Conservation (phyloP, 768 basidiomycete species). For the Boletus tylopilopsis region DNA sequence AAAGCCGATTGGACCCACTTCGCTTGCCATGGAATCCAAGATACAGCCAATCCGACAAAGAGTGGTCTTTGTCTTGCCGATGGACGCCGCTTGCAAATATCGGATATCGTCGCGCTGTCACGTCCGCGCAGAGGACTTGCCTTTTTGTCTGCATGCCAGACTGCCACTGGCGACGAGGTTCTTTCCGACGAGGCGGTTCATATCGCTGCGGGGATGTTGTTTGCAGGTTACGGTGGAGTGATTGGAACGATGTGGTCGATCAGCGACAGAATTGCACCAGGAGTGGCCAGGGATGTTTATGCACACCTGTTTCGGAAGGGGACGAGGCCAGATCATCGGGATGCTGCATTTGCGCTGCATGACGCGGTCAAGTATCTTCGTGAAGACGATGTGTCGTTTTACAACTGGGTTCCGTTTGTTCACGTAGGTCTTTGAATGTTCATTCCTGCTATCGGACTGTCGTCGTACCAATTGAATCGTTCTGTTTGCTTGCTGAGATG, state of each 20-base stretch:
- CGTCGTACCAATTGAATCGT: no score
- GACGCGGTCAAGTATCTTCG: neutral
- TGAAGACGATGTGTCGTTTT: neutral
- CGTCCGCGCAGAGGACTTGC: neutral
- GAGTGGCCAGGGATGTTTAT: no score
- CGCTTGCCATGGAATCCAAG: no score
- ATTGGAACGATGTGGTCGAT: neutral
- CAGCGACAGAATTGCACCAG: neutral
- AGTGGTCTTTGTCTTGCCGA: no score
- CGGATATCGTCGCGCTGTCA: no score
- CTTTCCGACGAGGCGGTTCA: neutral
- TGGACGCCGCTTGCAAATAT: no score
- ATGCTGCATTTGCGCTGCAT: neutral
- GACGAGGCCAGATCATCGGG: neutral
- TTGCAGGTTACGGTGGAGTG: conserved; percentile 23
- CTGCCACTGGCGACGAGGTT: neutral
- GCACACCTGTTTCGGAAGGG: no score
- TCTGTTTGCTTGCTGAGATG: no score
- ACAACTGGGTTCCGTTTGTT: neutral
- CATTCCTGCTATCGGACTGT: no score
- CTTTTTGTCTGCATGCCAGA: neutral
- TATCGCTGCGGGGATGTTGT: conserved; percentile 27
- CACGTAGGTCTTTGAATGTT: neutral
- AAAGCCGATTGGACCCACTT: no score
- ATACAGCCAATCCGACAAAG: no score